Conservation (phyloP, 768 basidiomycete genomes). For the Termitomyces sp. region DNA sequence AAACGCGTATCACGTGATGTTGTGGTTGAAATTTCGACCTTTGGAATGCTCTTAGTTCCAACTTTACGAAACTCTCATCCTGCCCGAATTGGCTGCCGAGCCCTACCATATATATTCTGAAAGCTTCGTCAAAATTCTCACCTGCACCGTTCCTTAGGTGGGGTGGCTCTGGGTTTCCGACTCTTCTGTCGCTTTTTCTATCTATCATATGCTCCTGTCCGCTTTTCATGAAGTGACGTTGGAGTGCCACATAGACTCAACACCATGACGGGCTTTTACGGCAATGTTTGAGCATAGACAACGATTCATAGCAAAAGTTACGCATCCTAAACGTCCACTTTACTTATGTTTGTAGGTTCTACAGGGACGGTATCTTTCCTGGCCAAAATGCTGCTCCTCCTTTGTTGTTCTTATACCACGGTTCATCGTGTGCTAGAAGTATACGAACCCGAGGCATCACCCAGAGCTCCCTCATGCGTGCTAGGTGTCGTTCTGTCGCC, state of each 20-base stretch:
- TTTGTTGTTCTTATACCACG: conserved; percentile 21
- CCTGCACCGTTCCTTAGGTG: too few relatives aligned
- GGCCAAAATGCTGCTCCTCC: conserved; percentile 32
- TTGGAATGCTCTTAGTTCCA: too few relatives aligned
- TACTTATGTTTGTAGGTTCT: not conserved
- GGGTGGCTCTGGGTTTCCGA: too few relatives aligned
- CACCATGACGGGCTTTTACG: not conserved
- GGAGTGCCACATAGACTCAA: not conserved
- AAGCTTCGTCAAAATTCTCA: not conserved
- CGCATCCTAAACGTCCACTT: not conserved
- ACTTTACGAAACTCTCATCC: too few relatives aligned
- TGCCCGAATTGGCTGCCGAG: not conserved
- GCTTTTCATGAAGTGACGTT: not conserved
- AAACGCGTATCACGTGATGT: conserved; percentile 3
- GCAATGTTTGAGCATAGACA: too few relatives aligned
- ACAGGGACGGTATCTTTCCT: conserved; percentile 21
- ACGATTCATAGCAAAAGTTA: not conserved
- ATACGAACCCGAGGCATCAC: conserved; percentile 34
- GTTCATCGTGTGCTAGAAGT: conserved; percentile 47
- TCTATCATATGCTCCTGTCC: too few relatives aligned
- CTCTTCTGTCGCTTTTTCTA: too few relatives aligned
- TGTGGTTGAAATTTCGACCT: not conserved
- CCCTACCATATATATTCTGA: not conserved
- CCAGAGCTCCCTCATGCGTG: conserved; percentile 25
- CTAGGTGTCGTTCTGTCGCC: conserved; percentile 35